Conservation (phyloP, 2,329 filamentous ascomycete species). For the Moelleriella libera region DNA sequence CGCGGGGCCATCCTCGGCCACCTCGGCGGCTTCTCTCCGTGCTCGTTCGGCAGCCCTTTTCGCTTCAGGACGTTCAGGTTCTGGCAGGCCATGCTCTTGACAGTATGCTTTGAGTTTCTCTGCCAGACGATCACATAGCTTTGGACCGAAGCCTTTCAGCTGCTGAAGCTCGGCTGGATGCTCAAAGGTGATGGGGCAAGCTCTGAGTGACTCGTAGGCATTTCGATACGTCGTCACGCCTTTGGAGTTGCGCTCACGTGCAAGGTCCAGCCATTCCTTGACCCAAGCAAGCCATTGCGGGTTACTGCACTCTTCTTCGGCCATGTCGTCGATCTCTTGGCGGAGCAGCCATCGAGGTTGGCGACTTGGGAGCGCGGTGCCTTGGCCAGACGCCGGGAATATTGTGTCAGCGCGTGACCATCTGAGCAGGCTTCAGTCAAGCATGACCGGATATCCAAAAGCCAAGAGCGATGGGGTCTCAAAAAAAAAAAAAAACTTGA, state of each 20-base stretch:
- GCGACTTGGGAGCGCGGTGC: no score
- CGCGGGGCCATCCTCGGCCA: slow-evolving; percentile 16
- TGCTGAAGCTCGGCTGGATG: slow-evolving; percentile 62
- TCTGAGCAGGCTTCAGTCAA: no score
- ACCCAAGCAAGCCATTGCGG: slow-evolving; percentile 60
- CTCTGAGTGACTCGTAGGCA: slow-evolving; percentile 64
- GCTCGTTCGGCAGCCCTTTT: slow-evolving; percentile 21
- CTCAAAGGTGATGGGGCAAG: slow-evolving; percentile 54
- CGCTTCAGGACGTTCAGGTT: slow-evolving; percentile 43
- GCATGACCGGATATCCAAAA: no score
- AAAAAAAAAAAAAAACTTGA: no score
- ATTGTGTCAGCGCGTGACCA: no score
- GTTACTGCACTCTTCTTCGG: slow-evolving; percentile 42
- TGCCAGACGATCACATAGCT: slow-evolving; percentile 55
- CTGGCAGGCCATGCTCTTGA: slow-evolving; percentile 49
- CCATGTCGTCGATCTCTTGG: slow-evolving; percentile 2
- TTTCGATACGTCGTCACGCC: slow-evolving; percentile 59
- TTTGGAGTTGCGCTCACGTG: slow-evolving; percentile 55
- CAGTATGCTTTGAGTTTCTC: slow-evolving; percentile 47
- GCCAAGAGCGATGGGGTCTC: no score
- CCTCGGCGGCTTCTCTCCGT: slow-evolving; percentile 19
- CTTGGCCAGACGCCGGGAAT: no score
- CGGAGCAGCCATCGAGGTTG: not conserved
- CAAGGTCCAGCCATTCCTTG: slow-evolving; percentile 62
- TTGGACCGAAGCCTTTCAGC: slow-evolving; percentile 61